Evolutionary conservation across 805 yeast species (phyloP).

Genomic region (Candida corydali): DNA sequence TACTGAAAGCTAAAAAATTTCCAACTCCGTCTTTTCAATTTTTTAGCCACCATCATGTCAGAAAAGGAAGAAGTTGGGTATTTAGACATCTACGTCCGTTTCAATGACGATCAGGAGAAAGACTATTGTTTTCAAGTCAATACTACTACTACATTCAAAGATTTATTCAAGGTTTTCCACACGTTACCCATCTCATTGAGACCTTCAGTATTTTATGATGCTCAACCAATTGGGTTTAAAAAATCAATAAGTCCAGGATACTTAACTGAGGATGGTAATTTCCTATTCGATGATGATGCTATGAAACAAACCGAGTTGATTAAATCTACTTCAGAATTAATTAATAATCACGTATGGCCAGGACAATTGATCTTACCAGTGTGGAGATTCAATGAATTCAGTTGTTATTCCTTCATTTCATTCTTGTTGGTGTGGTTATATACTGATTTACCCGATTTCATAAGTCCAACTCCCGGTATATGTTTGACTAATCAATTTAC

Average conservation of each 20-base stretch:
- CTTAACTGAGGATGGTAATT: constrained; percentile 77
- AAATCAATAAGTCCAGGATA: constrained; percentile 70
- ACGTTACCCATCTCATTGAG: constrained; percentile 70
- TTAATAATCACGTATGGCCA: constrained; percentile 72
- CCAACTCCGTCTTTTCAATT: no score
- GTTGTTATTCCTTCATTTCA: constrained; percentile 35
- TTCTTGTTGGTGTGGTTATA: constrained; percentile 72
- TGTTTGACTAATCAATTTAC: constrained; percentile 64
- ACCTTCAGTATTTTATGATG: constrained; percentile 72
- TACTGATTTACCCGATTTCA: constrained; percentile 85
- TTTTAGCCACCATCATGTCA: constrained; percentile 13
- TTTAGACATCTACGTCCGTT: constrained; percentile 64
- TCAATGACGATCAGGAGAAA: constrained; percentile 79
- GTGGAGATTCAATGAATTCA: constrained; percentile 52
- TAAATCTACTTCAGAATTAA: constrained; percentile 41
- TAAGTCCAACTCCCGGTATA: constrained; percentile 90
- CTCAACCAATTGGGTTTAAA: constrained; percentile 59
- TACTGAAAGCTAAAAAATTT: no score
- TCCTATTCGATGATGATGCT: constrained; percentile 64
- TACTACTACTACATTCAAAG: constrained; percentile 53
- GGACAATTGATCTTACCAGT: constrained; percentile 82
- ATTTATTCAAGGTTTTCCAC: constrained; percentile 58
- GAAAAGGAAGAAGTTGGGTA: constrained; percentile 20
- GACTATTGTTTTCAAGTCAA: constrained; percentile 86
- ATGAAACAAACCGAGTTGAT: constrained; percentile 42